phyloP scores from a whole-genome alignment of 768 basidiomycete genomes.

The Termitomyces sp. region DNA sequence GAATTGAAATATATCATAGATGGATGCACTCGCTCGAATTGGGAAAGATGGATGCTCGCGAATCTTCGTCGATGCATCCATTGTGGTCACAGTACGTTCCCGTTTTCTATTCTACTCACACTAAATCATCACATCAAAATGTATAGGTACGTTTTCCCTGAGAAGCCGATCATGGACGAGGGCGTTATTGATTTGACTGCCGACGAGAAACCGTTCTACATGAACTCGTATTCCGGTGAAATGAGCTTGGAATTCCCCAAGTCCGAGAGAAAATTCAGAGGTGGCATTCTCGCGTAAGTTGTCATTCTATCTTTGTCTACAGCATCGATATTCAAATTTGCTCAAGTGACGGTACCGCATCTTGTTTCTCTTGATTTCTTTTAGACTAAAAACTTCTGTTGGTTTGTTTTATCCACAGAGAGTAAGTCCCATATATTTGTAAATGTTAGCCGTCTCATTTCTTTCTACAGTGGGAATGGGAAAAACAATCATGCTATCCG shows the following conservation, averaged over 20 bases:
- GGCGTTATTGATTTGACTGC: conserved; percentile 75
- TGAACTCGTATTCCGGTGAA: conserved; percentile 90
- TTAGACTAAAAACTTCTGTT: background rate
- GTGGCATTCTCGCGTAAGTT: conserved; percentile 87
- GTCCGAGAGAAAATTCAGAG: conserved; percentile 70
- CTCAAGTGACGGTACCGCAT: conserved; percentile 13
- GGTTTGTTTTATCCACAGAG: conserved; percentile 11
- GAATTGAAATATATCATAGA: conserved; percentile 28
- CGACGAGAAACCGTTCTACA: conserved; percentile 80
- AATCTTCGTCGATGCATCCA: conserved; percentile 80
- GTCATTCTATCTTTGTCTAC: conserved; percentile 17
- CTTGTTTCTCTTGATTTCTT: background rate
- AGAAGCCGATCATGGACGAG: conserved; percentile 45
- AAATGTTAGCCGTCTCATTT: conserved; percentile 3
- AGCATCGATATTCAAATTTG: background rate
- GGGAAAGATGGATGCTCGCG: conserved; percentile 65
- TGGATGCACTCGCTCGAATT: conserved; percentile 93
- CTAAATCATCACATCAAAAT: background rate
- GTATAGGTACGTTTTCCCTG: conserved; percentile 70
- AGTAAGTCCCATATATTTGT: conserved; percentile 12
- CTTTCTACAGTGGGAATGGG: conserved; percentile 81
- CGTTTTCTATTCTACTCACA: background rate
- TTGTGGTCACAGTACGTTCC: conserved; percentile 80
- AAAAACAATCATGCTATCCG: conserved; percentile 91
- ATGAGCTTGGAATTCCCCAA: conserved; percentile 82